Percentiles rank a stretch among this genome's conserved stretches.
These are phyloP conservation scores for Polytrichum commune DNA, from an alignment of 225 moss, liverwort and hornwort genomes.

Conservation along the genomic window DNA sequence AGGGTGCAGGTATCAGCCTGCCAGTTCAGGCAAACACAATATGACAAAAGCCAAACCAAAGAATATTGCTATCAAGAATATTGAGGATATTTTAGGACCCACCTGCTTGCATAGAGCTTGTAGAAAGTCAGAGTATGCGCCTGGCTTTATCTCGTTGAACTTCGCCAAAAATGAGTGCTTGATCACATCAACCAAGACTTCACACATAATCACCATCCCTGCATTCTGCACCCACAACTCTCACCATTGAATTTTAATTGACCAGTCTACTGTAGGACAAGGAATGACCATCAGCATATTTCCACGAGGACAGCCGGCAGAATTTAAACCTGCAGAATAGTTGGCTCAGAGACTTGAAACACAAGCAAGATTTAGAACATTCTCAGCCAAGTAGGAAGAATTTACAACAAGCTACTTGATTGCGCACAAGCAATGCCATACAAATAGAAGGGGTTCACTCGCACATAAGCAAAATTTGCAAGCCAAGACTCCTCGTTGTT, in stretches of 20 bases:
- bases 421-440: too few relatives aligned
- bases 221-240: slow-evolving; percentile 70
- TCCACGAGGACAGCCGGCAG: too few relatives aligned
- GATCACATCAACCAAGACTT: slow-evolving; percentile 91
- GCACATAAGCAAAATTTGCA: slow-evolving; percentile 78
- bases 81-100: neutral
- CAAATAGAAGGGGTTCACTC: neutral
- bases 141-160: slow-evolving; percentile 98
- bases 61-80: neutral
- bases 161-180: slow-evolving; percentile 97
- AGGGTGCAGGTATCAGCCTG: too few relatives aligned
- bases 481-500: slow-evolving; percentile 85
- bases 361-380: too few relatives aligned
- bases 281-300: too few relatives aligned
- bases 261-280: too few relatives aligned
- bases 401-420: too few relatives aligned
- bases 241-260: neutral
- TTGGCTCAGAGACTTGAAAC: too few relatives aligned
- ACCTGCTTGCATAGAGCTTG: slow-evolving; percentile 99
- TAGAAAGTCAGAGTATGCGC: slow-evolving; percentile 92
- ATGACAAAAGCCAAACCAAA: too few relatives aligned
- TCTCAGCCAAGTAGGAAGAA: too few relatives aligned
- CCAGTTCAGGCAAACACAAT: too few relatives aligned
- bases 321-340: too few relatives aligned
- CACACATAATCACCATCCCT: slow-evolving; percentile 86